Conservation (phyloP, 2,329 filamentous ascomycete species). For the Parastagonospora nodorum region DNA sequence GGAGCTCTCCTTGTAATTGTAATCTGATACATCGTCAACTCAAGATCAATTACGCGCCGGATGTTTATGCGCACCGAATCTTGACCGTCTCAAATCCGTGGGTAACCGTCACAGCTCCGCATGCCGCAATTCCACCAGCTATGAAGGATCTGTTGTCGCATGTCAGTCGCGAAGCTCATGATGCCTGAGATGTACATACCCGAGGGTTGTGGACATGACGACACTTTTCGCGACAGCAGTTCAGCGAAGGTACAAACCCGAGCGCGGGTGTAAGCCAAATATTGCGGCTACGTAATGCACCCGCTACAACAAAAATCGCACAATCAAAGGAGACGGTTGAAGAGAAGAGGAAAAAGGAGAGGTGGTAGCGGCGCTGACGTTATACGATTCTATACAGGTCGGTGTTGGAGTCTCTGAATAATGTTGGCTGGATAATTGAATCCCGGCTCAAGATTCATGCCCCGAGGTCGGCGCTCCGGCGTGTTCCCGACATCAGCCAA, state of each 20-base stretch:
- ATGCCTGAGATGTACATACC: constrained; percentile 35
- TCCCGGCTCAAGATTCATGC: background rate
- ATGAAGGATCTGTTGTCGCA: constrained; percentile 74
- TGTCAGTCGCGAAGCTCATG: background rate
- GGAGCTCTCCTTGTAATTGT: constrained; percentile 95
- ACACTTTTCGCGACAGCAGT: constrained; percentile 15
- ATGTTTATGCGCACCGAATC: constrained; percentile 71
- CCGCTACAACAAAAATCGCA: too few species aligned
- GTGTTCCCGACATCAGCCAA: background rate
- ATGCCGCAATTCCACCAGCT: constrained; percentile 93
- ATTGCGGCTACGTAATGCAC: background rate
- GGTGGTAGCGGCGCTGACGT: background rate
- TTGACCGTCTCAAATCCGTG: constrained; percentile 99
- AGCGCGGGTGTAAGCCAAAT: background rate
- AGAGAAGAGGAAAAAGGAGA: background rate
- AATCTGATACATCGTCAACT: constrained; percentile 61
- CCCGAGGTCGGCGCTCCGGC: constrained; percentile 5
- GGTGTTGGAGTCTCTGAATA: constrained; percentile 16
- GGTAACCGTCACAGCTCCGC: constrained; percentile 94
- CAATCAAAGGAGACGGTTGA: background rate
- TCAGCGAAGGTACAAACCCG: background rate
- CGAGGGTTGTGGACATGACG: constrained; percentile 55
- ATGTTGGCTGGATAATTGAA: constrained; percentile 5
- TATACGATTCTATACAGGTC: constrained; percentile 1
- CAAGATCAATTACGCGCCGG: background rate